Evolutionary conservation across 2,329 filamentous ascomycete species (phyloP).

Genomic region (Colletotrichum tabaci): DNA sequence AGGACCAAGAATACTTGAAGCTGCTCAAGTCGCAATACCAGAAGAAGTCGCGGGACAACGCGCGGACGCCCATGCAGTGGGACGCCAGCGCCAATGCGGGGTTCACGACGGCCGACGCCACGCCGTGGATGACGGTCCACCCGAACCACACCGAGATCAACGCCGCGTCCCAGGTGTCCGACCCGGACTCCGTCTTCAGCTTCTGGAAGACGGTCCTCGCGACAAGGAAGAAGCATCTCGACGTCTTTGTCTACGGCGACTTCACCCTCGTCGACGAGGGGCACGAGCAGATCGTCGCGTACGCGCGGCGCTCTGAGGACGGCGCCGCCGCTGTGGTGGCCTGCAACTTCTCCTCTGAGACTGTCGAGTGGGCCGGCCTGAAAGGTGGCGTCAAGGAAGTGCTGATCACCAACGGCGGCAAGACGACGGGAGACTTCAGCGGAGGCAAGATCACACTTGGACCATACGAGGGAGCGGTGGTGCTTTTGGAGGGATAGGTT

Average conservation of each 20-base stretch:
- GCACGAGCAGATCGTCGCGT: slow-evolving; percentile 56
- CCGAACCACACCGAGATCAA: slow-evolving; percentile 76
- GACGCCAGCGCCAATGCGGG: slow-evolving; percentile 71
- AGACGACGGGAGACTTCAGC: slow-evolving; percentile 48
- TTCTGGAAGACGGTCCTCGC: slow-evolving; percentile 75
- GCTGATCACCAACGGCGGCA: slow-evolving; percentile 52
- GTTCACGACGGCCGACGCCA: slow-evolving; percentile 68
- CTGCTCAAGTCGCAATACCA: slow-evolving; percentile 63
- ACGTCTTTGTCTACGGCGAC: slow-evolving; percentile 78
- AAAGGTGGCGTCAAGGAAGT: slow-evolving; percentile 50
- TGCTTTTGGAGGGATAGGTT: slow-evolving; percentile 48
- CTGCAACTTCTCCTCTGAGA: slow-evolving; percentile 56
- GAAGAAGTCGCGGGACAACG: slow-evolving; percentile 77
- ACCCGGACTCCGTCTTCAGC: slow-evolving; percentile 67
- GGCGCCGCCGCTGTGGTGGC: slow-evolving; percentile 54
- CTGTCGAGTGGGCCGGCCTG: slow-evolving; percentile 50
- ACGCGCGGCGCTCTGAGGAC: slow-evolving; percentile 51
- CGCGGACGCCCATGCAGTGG: slow-evolving; percentile 82
- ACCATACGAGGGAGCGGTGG: slow-evolving; percentile 55
- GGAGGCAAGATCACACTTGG: slow-evolving; percentile 49
- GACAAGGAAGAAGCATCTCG: slow-evolving; percentile 71
- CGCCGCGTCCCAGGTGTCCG: slow-evolving; percentile 66
- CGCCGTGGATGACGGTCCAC: slow-evolving; percentile 81
- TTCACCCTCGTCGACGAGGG: slow-evolving; percentile 57
- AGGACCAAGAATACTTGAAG: slow-evolving; percentile 56